These are phyloP conservation scores for Phaffia rhodozyma DNA, from an alignment of 1,284 basidiomycete species.

Conservation along the genomic window DNA sequence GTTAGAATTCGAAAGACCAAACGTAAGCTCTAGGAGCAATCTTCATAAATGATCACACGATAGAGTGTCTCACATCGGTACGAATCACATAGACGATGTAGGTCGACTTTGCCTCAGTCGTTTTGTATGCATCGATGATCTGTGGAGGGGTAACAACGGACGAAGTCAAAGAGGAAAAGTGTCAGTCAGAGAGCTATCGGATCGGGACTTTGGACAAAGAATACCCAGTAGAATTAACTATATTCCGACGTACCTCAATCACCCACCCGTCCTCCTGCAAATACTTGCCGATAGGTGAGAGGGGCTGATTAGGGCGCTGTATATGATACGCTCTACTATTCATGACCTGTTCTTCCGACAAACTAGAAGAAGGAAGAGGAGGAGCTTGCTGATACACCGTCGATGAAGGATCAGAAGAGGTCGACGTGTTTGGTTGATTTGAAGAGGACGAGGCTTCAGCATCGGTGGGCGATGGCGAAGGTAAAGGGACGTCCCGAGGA, in stretches of 20 bases:
- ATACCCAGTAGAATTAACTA: neutral
- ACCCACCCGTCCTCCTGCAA: slow-evolving; percentile 12
- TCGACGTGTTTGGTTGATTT: no score
- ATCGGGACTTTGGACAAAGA: neutral
- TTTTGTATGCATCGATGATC: slow-evolving; percentile 95
- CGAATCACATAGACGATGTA: slow-evolving; percentile 93
- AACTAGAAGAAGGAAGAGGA: no score
- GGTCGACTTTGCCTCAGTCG: slow-evolving; percentile 66
- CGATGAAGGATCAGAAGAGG: no score
- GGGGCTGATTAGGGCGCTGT: neutral
- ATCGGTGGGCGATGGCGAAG: no score
- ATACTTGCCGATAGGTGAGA: slow-evolving; percentile 2
- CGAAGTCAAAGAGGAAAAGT: neutral
- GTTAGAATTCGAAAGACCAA: neutral
- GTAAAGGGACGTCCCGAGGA: no score
- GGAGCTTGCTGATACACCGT: no score
- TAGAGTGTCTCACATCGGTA: slow-evolving; percentile 56
- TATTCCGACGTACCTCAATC: slow-evolving; percentile 26
- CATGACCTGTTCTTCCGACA: neutral
- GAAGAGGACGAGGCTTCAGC: no score
- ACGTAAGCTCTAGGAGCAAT: neutral
- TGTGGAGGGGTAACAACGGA: slow-evolving; percentile 28
- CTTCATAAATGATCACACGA: neutral
- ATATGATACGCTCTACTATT: slow-evolving; percentile 11
- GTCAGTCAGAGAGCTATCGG: neutral